Evolutionary conservation across 169 alveolate genomes (phyloP).

Genomic region (Plasmodium reichenowi): DNA sequence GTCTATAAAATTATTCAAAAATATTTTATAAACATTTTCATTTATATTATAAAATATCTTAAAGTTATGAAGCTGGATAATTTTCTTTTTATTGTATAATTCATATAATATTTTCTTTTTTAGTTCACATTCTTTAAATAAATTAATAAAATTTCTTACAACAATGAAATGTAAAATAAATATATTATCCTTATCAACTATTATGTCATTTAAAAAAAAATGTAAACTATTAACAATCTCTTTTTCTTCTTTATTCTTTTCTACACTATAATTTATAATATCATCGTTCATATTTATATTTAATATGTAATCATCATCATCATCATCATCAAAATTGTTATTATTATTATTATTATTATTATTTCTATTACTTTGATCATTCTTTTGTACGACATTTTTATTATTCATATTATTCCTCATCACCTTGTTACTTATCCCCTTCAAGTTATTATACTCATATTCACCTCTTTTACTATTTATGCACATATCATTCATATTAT

Average conservation of each 20-base stretch:
- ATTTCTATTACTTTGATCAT: constrained; percentile 4
- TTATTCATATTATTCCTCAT: not conserved
- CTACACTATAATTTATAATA: not conserved
- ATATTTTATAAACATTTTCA: constrained; percentile 36
- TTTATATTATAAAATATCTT: constrained; percentile 35
- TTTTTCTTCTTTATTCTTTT: constrained; percentile 7
- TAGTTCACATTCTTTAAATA: constrained; percentile 50
- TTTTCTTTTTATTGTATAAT: constrained; percentile 28
- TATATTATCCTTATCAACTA: constrained; percentile 17
- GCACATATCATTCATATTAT: not conserved
- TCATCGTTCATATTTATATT: constrained; percentile 37
- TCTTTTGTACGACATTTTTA: not conserved
- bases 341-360: constrained; percentile 1
- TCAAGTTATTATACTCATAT: not conserved
- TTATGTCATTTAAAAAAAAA: constrained; percentile 44
- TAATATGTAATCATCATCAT: constrained; percentile 42
- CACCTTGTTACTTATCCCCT: not conserved
- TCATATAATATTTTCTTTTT: constrained; percentile 40
- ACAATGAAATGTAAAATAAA: constrained; percentile 20
- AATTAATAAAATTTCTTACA: constrained; percentile 47
- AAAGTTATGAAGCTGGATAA: constrained; percentile 33
- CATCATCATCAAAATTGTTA: not conserved
- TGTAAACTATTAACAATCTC: not conserved
- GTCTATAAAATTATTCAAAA: constrained; percentile 32
- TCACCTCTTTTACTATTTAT: not conserved